Conservation (phyloP, 2,329 filamentous ascomycete species). For the Aspergillus costaricaensis region DNA sequence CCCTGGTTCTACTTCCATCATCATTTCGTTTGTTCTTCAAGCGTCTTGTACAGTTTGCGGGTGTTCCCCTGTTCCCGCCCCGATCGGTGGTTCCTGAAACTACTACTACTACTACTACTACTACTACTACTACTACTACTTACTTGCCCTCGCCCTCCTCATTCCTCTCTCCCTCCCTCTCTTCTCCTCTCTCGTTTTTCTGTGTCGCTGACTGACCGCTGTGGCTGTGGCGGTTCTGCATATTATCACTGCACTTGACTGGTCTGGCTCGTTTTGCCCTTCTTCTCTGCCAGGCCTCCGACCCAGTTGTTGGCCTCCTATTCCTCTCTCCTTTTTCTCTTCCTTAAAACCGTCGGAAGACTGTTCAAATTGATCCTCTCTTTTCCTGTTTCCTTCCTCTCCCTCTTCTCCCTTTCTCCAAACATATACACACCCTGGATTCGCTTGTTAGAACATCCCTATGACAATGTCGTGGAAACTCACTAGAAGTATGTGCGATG, state of each 20-base stretch:
- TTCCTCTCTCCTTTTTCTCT: conserved; percentile 12
- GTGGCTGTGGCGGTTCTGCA: conserved; percentile 31
- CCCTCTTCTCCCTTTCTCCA: neutral
- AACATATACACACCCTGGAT: neutral
- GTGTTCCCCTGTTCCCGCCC: conserved; percentile 5
- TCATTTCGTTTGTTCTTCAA: neutral
- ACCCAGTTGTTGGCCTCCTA: conserved; percentile 5
- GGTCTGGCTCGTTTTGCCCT: conserved; percentile 8
- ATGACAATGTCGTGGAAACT: conserved; percentile 72
- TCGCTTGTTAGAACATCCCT: conserved; percentile 14
- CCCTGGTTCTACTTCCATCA: conserved; percentile 12
- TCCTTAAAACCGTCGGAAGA: conserved; percentile 14
- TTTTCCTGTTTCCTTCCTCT: conserved; percentile 8
- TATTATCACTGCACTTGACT: conserved; percentile 17
- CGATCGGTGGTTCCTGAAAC: conserved; percentile 17
- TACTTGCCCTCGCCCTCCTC: neutral
- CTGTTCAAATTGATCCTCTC: conserved; percentile 7
- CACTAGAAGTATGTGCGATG: conserved; percentile 67
- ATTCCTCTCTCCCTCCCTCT: no score
- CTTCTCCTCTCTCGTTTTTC: conserved; percentile 8
- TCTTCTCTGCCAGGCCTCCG: conserved; percentile 6
- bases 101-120: neutral
- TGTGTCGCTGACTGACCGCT: conserved; percentile 24
- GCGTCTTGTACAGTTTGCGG: neutral
- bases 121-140: neutral